These are phyloP conservation scores for Aspergillus avenaceus DNA, from an alignment of 495 filamentous ascomycete genomes.

Conservation along the genomic window DNA sequence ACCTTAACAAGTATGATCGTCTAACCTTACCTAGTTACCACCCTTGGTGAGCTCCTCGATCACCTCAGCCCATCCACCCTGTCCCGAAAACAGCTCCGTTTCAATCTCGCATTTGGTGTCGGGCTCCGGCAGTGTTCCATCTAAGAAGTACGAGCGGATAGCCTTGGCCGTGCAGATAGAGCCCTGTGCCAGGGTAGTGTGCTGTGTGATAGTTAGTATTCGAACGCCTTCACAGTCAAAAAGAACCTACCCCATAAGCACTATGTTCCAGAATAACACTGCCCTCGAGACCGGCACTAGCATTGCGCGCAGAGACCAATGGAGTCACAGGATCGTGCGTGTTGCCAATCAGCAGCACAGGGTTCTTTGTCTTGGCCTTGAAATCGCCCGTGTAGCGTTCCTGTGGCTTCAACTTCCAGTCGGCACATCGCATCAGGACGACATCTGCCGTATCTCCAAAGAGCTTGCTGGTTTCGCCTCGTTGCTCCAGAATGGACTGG, in stretches of 20 bases:
- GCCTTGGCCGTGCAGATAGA: slow-evolving; percentile 43
- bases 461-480: slow-evolving; percentile 1
- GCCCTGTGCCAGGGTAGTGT: slow-evolving; percentile 41
- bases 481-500: slow-evolving; percentile 5
- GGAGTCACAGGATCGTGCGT: slow-evolving; percentile 40
- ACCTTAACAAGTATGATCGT: no score
- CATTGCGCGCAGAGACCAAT: slow-evolving; percentile 36
- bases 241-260: slow-evolving; percentile 27
- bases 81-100: slow-evolving; percentile 25
- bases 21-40: no score
- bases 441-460: slow-evolving; percentile 13
- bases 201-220: slow-evolving; percentile 26
- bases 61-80: neutral
- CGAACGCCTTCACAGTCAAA: neutral
- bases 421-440: slow-evolving; percentile 26
- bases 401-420: slow-evolving; percentile 42
- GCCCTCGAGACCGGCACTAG: slow-evolving; percentile 37
- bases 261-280: slow-evolving; percentile 39
- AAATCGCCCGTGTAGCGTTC: slow-evolving; percentile 39
- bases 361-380: slow-evolving; percentile 38
- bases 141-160: slow-evolving; percentile 45
- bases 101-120: slow-evolving; percentile 41
- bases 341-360: slow-evolving; percentile 42
- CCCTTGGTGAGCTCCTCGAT: neutral
- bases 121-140: slow-evolving; percentile 38